Evolutionary conservation across 176 grass and related monocot species (phyloP).

Genomic region (Pontederia paniculata): DNA sequence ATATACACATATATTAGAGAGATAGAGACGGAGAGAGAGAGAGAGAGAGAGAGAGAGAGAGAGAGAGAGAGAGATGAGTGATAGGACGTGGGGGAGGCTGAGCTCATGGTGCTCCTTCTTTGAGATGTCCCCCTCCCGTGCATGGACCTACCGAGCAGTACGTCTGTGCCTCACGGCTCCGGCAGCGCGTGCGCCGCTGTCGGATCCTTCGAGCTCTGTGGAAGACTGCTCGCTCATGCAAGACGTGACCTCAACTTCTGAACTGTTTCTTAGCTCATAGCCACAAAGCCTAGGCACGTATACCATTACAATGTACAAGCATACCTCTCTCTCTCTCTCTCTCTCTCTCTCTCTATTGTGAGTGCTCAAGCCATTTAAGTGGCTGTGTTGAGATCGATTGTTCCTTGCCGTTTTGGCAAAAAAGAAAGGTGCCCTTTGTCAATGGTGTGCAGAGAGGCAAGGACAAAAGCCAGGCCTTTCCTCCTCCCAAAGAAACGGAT

Average conservation of each 20-base stretch:
- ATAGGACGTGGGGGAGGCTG: too few relatives aligned
- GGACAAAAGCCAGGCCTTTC: slow-evolving; percentile 1
- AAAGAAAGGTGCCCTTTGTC: neutral
- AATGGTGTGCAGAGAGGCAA: neutral
- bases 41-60: too few relatives aligned
- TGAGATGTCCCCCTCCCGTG: too few relatives aligned
- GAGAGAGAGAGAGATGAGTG: too few relatives aligned
- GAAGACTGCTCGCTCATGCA: neutral
- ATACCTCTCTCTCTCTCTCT: neutral
- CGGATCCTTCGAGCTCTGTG: neutral
- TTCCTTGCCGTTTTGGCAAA: too few relatives aligned
- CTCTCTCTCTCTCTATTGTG: neutral
- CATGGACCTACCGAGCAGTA: neutral
- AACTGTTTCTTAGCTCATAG: too few relatives aligned
- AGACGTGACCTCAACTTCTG: neutral
- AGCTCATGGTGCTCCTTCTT: too few relatives aligned
- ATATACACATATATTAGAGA: too few relatives aligned
- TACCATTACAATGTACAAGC: neutral
- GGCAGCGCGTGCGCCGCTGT: slow-evolving; percentile 18
- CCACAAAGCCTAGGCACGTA: too few relatives aligned
- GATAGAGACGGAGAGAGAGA: too few relatives aligned
- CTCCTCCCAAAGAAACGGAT: slow-evolving; percentile 14
- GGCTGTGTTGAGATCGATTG: neutral
- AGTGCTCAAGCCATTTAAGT: neutral
- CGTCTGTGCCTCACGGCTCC: neutral